Evolutionary conservation across 148 eudicot genomes (phyloP).

Genomic region (Chenopodium album): DNA sequence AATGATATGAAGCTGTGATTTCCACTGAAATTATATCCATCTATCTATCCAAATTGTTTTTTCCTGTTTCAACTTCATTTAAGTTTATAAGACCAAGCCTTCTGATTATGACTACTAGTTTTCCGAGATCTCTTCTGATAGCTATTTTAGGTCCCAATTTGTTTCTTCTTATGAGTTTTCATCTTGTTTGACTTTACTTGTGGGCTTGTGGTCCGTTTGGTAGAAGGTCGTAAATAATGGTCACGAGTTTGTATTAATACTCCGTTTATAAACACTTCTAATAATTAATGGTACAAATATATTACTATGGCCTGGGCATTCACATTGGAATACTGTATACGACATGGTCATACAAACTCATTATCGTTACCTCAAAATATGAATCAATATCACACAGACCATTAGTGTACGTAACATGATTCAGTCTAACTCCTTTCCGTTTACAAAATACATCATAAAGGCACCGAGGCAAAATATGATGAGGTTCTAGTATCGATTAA

Average conservation of each 20-base stretch:
- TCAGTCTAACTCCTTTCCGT: too few species aligned
- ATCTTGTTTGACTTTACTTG: too few species aligned
- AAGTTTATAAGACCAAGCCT: neutral
- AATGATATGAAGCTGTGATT: neutral
- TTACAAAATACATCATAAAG: too few species aligned
- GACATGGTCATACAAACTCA: neutral
- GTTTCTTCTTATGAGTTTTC: too few species aligned
- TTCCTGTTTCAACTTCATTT: neutral
- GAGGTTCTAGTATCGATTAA: too few species aligned
- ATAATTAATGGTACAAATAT: neutral
- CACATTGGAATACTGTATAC: too few species aligned
- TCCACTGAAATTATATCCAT: slow-evolving; percentile 3
- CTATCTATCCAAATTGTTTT: neutral
- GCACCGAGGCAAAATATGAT: too few species aligned
- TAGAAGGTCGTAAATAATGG: neutral
- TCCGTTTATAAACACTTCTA: too few species aligned
- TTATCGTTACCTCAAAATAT: neutral
- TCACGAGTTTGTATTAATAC: too few species aligned
- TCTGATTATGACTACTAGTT: neutral
- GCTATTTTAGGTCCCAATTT: too few species aligned
- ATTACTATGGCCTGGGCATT: neutral
- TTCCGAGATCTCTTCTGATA: neutral
- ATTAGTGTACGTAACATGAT: too few species aligned
- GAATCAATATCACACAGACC: neutral
- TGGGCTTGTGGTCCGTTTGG: too few species aligned